Evolutionary conservation across 2,329 filamentous ascomycete species (phyloP), one percentile per base, ranked within the genome.

Genomic region (Aureobasidium uvarum): DNA sequence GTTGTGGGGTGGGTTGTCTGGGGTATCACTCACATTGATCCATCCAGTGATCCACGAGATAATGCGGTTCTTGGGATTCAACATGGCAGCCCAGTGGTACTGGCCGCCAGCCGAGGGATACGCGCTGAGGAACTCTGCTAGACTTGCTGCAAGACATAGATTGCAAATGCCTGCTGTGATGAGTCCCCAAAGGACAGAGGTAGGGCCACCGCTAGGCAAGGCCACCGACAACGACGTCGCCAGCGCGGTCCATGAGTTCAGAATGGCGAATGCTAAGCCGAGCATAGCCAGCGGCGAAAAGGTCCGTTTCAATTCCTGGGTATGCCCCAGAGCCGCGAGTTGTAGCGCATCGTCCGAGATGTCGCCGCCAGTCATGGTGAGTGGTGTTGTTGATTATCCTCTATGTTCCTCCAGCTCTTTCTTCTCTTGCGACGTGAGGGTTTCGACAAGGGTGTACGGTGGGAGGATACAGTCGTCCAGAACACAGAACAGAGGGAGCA

Each of bases 11-110:
- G n/a, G 45, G 28, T 8, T 43, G 46, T 43, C 36, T 43, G 59
- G 59, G 46, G 59, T 41, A 41, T 28, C 23, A 46, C 60, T 55
- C 41, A 64, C 60, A 70, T 87, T 89, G 74, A 87, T 89, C 88
- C 88, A 91, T 33, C 89, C 89, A 0, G 88, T 90, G 54, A 86
- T 83, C 79, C 88, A 91, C 54, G 86, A 88, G 13, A 90, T 81
- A 36, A 85, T 83, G 80, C 82, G 88, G 64, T 76, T 77, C 66
- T 82, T 80, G 80, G 86, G 87, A 38, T 84, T 81, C 68, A 91
- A 78, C 59, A 85, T 80, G 64, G 88, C 87, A 2, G 87, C 89
- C 89, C 88, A 91, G 72, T 91, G 87, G 69, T 91, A 31, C 84
- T 86, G 68, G 7, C 72, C 73, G 14, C 72, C 74, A 13, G n/a